Conservation (phyloP, 1,139 yeast genomes). For the Yamadazyma jaroonii region DNA sequence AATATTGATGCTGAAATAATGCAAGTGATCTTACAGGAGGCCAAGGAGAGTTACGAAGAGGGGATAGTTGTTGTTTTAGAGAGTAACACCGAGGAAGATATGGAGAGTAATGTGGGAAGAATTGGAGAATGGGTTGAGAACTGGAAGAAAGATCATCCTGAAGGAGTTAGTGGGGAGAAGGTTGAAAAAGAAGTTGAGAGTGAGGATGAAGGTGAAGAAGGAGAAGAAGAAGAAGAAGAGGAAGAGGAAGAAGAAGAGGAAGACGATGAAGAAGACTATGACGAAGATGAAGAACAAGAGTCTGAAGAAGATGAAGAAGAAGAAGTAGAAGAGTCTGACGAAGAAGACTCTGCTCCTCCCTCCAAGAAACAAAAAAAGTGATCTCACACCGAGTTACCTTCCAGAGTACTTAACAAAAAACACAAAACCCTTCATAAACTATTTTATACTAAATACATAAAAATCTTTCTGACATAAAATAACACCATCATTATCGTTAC, state of each 20-base stretch:
- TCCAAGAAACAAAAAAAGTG: not conserved
- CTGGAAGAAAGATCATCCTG: slow-evolving; percentile 57
- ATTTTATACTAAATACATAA: slow-evolving; percentile 12
- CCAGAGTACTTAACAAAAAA: no score
- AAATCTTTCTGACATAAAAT: slow-evolving; percentile 26
- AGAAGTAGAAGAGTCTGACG: slow-evolving; percentile 3
- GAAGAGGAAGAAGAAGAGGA: slow-evolving; percentile 7
- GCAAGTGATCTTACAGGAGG: slow-evolving; percentile 89
- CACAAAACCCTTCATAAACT: not conserved
- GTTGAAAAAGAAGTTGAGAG: slow-evolving; percentile 4
- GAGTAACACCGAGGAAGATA: slow-evolving; percentile 70
- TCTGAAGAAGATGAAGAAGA: slow-evolving; percentile 3
- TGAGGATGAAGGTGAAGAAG: slow-evolving; percentile 7
- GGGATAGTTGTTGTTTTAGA: slow-evolving; percentile 78
- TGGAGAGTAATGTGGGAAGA: slow-evolving; percentile 78
- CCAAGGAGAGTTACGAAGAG: slow-evolving; percentile 73
- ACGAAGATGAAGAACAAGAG: slow-evolving; percentile 8
- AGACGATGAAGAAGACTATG: slow-evolving; percentile 7
- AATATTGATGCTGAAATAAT: slow-evolving; percentile 95
- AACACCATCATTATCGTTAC: slow-evolving; percentile 22
- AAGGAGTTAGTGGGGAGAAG: slow-evolving; percentile 30
- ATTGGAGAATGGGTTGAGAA: slow-evolving; percentile 68
- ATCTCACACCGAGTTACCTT: not conserved
- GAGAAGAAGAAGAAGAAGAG: slow-evolving; percentile 7
- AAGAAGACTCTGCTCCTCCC: not conserved